Base-by-base conservation (phyloP, 441 rosid species). In the Aleurites moluccanus region DNA sequence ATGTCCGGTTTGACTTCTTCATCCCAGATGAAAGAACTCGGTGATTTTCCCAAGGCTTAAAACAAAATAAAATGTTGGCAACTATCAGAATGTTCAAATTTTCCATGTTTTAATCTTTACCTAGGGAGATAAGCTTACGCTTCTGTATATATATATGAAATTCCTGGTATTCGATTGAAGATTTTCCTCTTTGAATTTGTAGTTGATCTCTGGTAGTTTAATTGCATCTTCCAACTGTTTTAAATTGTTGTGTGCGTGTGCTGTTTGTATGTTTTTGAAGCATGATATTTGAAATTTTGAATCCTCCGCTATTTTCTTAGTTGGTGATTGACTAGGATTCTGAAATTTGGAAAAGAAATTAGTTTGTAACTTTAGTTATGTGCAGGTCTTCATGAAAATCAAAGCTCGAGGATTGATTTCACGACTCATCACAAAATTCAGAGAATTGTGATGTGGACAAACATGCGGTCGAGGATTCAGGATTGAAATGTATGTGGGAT, bases 1-100 rank as follows among this genome's bases (percentile, higher is more conserved):
- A 93, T 81, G 97, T 96, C 74, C 87, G 83, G 79, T 96, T 96
- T 40, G 97, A 93, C 86, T 96, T 96, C 89, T 91, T 81, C 55
- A 77, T 93, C 63, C 99, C 98, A 1, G 98, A 96, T 69, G 83
- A 91, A 70, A 83, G 79, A 47, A 67, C 44, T 16, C 64, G 56
- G 50, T 25, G 55, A 79, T 47, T 75, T 75, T 69, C 50, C 74
- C 23, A 38, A 56, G 75, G 64, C 38, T 33, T 5, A 25, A 27
- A 73, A 35, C 27, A 71, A 30, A 71, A 45, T 16, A 30, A 49
- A 42, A 47, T 8, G 60, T 28, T 56, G 33, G 60, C 52, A 8
- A 13, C 53, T 33, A 69, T 65, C 57, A n/a, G 57, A 57, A 23
- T 55, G 57, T 70, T 67, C 47, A 3, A 45, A 20, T 23, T 71